Percentiles rank a stretch among this genome's conserved stretches.
Evolutionary conservation across 106 monocot genomes (phyloP).

Genomic region (Alisma plantagoaquatica): DNA sequence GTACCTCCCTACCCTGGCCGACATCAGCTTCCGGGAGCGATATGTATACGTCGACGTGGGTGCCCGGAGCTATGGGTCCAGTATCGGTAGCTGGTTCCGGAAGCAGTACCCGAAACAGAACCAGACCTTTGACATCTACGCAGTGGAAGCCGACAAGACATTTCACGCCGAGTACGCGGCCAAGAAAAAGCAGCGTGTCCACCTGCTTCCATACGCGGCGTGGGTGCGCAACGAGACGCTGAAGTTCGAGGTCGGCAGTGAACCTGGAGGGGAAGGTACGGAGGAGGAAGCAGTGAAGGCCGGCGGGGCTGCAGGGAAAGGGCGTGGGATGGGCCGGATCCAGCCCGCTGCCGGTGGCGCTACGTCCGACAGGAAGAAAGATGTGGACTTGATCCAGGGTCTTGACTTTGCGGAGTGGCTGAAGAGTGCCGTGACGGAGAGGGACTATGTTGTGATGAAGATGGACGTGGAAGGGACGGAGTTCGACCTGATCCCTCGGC

Average conservation of each 20-base stretch:
- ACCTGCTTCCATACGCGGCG: constrained; percentile 61
- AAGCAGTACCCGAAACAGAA: constrained; percentile 92
- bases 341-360: constrained; percentile 6
- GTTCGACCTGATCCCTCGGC: constrained; percentile 62
- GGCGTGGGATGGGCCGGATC: constrained; percentile 70
- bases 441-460: constrained; percentile 84
- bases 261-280: constrained; percentile 29
- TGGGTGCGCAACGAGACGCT: constrained; percentile 81
- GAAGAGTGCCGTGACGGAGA: constrained; percentile 45
- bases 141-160: constrained; percentile 58
- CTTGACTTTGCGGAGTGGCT: constrained; percentile 79
- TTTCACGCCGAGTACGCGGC: constrained; percentile 55
- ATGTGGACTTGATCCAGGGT: constrained; percentile 34
- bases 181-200: constrained; percentile 52
- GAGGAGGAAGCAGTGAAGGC: too few relatives aligned
- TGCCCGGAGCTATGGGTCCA: constrained; percentile 77
- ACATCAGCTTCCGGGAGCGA: constrained; percentile 58
- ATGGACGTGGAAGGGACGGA: constrained; percentile 92
- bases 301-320: too few relatives aligned
- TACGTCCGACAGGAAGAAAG: constrained; percentile 3
- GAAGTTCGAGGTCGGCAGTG: constrained; percentile 49
- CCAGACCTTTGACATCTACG: constrained; percentile 59
- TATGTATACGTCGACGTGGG: constrained; percentile 74
- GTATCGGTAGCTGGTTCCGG: constrained; percentile 88
- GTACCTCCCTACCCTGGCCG: constrained; percentile 50